These are phyloP conservation scores for Fusarium chlamydosporum DNA, from an alignment of 2,329 filamentous ascomycete species.

Conservation along the genomic window DNA sequence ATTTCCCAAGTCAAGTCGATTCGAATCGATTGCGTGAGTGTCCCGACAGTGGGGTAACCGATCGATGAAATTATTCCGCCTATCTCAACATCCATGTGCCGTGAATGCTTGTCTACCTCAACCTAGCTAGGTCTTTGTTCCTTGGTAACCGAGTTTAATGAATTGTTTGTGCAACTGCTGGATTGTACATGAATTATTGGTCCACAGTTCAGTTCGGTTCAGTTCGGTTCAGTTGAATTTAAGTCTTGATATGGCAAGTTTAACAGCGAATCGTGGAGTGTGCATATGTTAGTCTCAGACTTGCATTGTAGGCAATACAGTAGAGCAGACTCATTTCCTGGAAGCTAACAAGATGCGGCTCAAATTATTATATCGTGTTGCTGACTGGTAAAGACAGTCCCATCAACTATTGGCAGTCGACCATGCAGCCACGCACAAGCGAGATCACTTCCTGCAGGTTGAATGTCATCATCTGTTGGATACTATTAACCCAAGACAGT, in stretches of 20 bases:
- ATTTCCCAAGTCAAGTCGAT: slow-evolving; percentile 1
- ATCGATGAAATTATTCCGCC: slow-evolving; percentile 1
- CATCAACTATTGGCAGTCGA: slow-evolving; percentile 35
- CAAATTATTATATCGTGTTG: slow-evolving; percentile 17
- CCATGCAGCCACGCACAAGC: slow-evolving; percentile 38
- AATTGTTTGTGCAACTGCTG: neutral
- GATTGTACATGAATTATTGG: slow-evolving; percentile 6
- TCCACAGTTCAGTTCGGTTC: neutral
- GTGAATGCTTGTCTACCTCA: neutral
- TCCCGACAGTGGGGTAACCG: slow-evolving; percentile 6
- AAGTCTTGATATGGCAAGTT: neutral
- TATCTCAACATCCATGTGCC: neutral
- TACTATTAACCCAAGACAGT: slow-evolving; percentile 1
- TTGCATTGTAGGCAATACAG: slow-evolving; percentile 5
- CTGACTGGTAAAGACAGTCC: slow-evolving; percentile 1
- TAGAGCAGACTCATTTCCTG: slow-evolving; percentile 18
- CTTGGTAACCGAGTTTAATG: slow-evolving; percentile 10
- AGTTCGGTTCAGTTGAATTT: no score
- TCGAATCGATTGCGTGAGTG: neutral
- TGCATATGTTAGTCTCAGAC: slow-evolving; percentile 23
- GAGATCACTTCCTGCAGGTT: slow-evolving; percentile 36
- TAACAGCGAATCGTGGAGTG: slow-evolving; percentile 21
- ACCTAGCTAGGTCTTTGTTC: neutral
- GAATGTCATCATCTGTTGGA: slow-evolving; percentile 15
- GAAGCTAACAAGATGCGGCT: slow-evolving; percentile 19